These are phyloP conservation scores for Cystofilobasidium ferigula DNA, from an alignment of 768 basidiomycete species.

Conservation along the genomic window DNA sequence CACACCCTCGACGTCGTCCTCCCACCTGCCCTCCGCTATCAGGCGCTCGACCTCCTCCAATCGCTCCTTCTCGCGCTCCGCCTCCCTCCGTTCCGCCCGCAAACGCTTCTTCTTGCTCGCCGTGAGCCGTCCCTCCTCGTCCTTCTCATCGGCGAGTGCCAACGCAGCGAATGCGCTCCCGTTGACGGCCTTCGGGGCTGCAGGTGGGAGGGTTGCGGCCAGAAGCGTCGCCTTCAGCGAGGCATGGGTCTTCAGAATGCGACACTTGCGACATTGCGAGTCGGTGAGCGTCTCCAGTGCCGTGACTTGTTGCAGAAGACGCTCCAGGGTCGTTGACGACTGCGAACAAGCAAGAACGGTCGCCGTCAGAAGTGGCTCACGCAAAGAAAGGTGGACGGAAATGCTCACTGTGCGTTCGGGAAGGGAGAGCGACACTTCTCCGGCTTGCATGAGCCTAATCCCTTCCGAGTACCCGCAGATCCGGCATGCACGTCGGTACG, in stretches of 20 bases:
- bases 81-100: slow-evolving; percentile 59
- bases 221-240: slow-evolving; percentile 49
- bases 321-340: slow-evolving; percentile 8
- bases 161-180: slow-evolving; percentile 27
- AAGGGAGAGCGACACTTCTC: slow-evolving; percentile 12
- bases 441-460: slow-evolving; percentile 18
- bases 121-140: slow-evolving; percentile 45
- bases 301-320: slow-evolving; percentile 65
- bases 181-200: slow-evolving; percentile 17
- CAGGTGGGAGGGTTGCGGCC: not conserved
- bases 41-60: slow-evolving; percentile 62
- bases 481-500: slow-evolving; percentile 17
- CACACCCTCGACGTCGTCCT: slow-evolving; percentile 65
- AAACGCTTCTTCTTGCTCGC: slow-evolving; percentile 62
- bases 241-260: slow-evolving; percentile 61
- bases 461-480: slow-evolving; percentile 25
- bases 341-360: not conserved
- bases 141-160: slow-evolving; percentile 27
- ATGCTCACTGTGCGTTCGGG: slow-evolving; percentile 1
- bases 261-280: slow-evolving; percentile 85
- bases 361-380: not conserved
- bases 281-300: slow-evolving; percentile 77
- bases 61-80: slow-evolving; percentile 50
- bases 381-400: not conserved
- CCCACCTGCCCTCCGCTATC: slow-evolving; percentile 47